Conservation (phyloP, 1,139 yeast species). For the Sugiyamaella novakii region DNA sequence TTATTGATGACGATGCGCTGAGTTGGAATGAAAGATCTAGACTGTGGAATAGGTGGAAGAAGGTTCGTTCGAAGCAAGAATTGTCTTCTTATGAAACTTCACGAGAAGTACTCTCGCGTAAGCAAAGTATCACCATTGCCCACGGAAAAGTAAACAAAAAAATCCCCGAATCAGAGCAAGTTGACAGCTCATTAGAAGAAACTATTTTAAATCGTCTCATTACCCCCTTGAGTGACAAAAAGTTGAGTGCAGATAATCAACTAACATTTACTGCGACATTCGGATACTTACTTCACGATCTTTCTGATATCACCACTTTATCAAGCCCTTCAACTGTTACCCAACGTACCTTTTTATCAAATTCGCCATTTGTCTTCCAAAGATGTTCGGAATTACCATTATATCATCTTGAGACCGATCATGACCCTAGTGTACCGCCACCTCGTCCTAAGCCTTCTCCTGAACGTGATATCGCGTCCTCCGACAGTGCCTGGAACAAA, state of each 20-base stretch:
- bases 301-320: slow-evolving; percentile 12
- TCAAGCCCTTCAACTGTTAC: slow-evolving; percentile 21
- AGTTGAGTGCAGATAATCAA: slow-evolving; percentile 12
- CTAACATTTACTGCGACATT: slow-evolving; percentile 41
- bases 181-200: slow-evolving; percentile 7
- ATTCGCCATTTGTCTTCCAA: slow-evolving; percentile 38
- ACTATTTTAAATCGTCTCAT: background rate
- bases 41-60: slow-evolving; percentile 37
- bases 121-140: background rate
- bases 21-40: slow-evolving; percentile 38
- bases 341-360: slow-evolving; percentile 34
- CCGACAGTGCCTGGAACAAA: slow-evolving; percentile 30
- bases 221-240: background rate
- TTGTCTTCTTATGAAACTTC: slow-evolving; percentile 2
- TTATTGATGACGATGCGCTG: slow-evolving; percentile 39
- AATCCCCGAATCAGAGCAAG: background rate
- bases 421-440: slow-evolving; percentile 22
- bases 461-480: slow-evolving; percentile 11
- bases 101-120: background rate
- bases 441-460: slow-evolving; percentile 4
- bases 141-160: slow-evolving; percentile 6
- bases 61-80: slow-evolving; percentile 15
- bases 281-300: slow-evolving; percentile 38
- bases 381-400: slow-evolving; percentile 36
- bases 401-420: slow-evolving; percentile 30